Evolutionary conservation across 495 filamentous ascomycete species (phyloP), one percentile per base, ranked within the genome.

Genomic region (Aspergillus asperescens): DNA sequence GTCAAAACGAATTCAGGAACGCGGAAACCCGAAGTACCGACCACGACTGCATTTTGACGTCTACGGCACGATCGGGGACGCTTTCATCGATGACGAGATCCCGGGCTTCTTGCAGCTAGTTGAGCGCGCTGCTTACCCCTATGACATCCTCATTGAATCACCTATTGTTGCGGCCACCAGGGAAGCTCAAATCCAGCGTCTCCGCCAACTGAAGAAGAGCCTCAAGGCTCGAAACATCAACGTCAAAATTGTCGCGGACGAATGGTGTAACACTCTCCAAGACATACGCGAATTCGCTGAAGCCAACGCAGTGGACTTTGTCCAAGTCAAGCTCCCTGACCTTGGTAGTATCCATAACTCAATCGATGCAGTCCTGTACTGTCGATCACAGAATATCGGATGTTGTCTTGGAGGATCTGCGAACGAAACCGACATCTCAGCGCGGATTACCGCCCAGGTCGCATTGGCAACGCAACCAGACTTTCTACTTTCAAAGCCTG

Each of bases 351-450:
- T 55, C 10, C 44, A 55, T n/a, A 49, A 55, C 12, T 32, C 22
- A 12, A 55, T 55, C 27, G 46, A 55, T 32, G 52, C 52, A 1
- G 46, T 55, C 16, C 39, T 55, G 3, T 49, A 55, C 16, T 55
- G 52, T 16, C 52, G 37, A 5, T 5, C 2, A 1, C 39, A 34
- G 28, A 15, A 15, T 7, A 27, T 55, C n/a, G 52, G 52, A 3
- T 55, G 44, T 32, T 55, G 52, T 43, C 44, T 55, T 10, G 52
- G 52, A 18, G 52, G 52, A 10, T 55, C 52, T 15, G 52, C 52
- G 4, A 55, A 48, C 41, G 44, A 55, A 18, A 55, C 46, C 1
- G 46, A 55, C 23, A 19, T 55, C 35, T 55, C 52, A 15, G 52
- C 52, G 16, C 52, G 46, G 0, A 38, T 55, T 10, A 55, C 52